Conservation (phyloP, 2,329 filamentous ascomycete genomes). For the Herpotrichia juniperi region DNA sequence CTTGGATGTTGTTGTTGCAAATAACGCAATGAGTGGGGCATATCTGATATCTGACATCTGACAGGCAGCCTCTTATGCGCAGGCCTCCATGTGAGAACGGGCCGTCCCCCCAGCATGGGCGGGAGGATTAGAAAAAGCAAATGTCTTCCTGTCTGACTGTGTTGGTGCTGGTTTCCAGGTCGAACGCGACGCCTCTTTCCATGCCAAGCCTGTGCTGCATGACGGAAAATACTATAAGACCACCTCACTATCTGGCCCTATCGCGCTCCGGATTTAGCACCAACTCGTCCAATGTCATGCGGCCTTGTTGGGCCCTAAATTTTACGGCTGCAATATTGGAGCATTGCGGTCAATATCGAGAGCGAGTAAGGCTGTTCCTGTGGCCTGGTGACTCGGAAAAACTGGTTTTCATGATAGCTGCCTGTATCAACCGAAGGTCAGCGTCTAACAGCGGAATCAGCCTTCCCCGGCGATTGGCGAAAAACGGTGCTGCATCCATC, state of each 20-base stretch:
- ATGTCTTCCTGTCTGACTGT: conserved; percentile 26
- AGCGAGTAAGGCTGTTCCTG: conserved; percentile 21
- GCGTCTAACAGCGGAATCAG: conserved; percentile 9
- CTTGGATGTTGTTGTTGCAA: conserved; percentile 1
- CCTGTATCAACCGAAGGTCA: conserved; percentile 13
- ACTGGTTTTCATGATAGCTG: conserved; percentile 17
- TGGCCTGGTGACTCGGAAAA: conserved; percentile 16
- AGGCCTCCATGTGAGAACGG: conserved; percentile 26
- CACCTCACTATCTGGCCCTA: conserved; percentile 31
- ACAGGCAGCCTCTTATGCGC: conserved; percentile 1
- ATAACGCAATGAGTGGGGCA: conserved; percentile 10
- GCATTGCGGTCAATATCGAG: conserved; percentile 26
- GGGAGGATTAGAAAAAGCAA: conserved; percentile 26
- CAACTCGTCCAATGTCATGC: conserved; percentile 16
- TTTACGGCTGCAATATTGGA: conserved; percentile 27
- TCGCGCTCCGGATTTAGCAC: conserved; percentile 24
- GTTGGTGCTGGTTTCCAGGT: conserved; percentile 23
- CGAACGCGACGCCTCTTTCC: conserved; percentile 18
- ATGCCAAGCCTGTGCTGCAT: conserved; percentile 28
- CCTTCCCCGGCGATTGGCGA: conserved; percentile 33
- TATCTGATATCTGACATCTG: conserved; percentile 6
- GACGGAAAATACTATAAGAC: conserved; percentile 21
- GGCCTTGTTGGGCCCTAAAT: conserved; percentile 14
- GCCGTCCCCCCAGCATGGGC: conserved; percentile 34
- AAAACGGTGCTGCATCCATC: conserved; percentile 41